A percentile compares a stretch with the other conserved stretches of the same genome.
phyloP scores from a whole-genome alignment of 2,329 filamentous ascomycete genomes.

The Beauveria caledonica region DNA sequence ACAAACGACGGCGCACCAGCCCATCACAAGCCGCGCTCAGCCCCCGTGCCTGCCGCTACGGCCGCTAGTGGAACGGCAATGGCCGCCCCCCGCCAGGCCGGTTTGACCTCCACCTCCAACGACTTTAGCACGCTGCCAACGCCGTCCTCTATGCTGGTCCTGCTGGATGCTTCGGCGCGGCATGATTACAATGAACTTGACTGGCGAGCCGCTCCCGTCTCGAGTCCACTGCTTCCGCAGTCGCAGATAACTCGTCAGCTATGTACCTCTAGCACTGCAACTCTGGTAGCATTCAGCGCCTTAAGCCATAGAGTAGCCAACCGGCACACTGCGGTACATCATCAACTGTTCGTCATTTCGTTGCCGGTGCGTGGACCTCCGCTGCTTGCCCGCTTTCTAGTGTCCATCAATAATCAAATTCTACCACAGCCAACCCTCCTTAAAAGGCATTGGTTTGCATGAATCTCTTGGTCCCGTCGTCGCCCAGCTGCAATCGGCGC shows the following conservation, averaged over 20 bases:
- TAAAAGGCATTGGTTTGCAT: neutral
- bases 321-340: neutral
- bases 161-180: constrained; percentile 5
- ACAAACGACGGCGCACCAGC: constrained; percentile 15
- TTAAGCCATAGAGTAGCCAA: neutral
- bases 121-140: constrained; percentile 8
- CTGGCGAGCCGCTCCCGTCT: constrained; percentile 4
- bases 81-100: constrained; percentile 2
- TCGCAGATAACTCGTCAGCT: neutral
- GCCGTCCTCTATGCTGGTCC: constrained; percentile 1
- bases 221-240: neutral
- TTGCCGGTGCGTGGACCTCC: neutral
- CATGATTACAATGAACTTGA: neutral
- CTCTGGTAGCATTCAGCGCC: constrained; percentile 1
- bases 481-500: neutral
- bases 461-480: neutral
- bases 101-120: constrained; percentile 9
- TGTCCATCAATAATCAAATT: neutral
- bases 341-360: neutral
- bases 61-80: constrained; percentile 24
- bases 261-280: neutral
- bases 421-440: neutral
- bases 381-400: neutral
- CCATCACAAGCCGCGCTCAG: constrained; percentile 22
- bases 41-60: constrained; percentile 25